Conservation (phyloP, 768 basidiomycete genomes). For the Psilocybe subaeruginosa region DNA sequence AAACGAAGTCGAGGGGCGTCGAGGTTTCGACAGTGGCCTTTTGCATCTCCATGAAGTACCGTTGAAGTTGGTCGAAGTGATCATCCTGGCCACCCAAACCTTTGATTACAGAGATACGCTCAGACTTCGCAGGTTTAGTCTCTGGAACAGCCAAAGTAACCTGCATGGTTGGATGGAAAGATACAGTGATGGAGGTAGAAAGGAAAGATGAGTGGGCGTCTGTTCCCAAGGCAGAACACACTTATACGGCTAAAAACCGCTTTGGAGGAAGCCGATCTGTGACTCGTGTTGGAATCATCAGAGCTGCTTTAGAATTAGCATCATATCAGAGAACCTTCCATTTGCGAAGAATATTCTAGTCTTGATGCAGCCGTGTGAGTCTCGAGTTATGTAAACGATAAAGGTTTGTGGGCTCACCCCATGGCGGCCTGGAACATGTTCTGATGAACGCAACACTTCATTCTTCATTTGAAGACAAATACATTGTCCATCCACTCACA, state of each 20-base stretch:
- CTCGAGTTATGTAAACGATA: background rate
- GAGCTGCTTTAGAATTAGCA: background rate
- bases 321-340: slow-evolving; percentile 1
- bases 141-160: background rate
- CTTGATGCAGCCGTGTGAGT: slow-evolving; percentile 2
- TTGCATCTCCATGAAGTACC: slow-evolving; percentile 45
- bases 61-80: slow-evolving; percentile 34
- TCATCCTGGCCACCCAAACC: slow-evolving; percentile 43
- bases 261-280: slow-evolving; percentile 18
- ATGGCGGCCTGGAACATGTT: background rate
- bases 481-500: too few species aligned
- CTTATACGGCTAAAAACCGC: slow-evolving; percentile 19
- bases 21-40: slow-evolving; percentile 40
- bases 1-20: slow-evolving; percentile 39
- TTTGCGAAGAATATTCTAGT: slow-evolving; percentile 8
- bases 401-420: slow-evolving; percentile 1
- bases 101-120: slow-evolving; percentile 16
- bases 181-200: slow-evolving; percentile 7
- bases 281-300: slow-evolving; percentile 18
- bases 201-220: slow-evolving; percentile 23
- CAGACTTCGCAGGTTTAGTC: background rate
- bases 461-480: background rate
- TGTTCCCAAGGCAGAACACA: slow-evolving; percentile 12
- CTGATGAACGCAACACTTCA: background rate
- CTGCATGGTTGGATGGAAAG: slow-evolving; percentile 6